Percentiles rank a stretch among this genome's conserved stretches.
Evolutionary conservation across 2,329 filamentous ascomycete genomes (phyloP).

Genomic region (Tolypocladium inflatum): DNA sequence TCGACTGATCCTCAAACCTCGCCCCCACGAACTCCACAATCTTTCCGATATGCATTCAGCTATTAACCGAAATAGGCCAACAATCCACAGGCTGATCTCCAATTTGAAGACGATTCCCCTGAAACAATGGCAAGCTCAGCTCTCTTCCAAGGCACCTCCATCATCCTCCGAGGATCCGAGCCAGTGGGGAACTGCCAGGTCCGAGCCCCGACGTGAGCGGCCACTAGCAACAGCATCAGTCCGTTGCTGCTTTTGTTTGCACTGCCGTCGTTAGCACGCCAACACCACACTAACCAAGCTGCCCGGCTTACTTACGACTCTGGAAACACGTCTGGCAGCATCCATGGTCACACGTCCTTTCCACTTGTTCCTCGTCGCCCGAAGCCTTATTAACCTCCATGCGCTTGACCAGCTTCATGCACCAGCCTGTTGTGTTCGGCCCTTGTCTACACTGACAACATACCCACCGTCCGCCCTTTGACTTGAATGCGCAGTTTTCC

Average conservation of each 20-base stretch:
- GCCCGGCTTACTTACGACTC: slow-evolving; percentile 25
- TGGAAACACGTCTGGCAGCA: slow-evolving; percentile 40
- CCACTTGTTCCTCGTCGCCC: slow-evolving; percentile 23
- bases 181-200: background rate
- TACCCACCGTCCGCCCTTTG: slow-evolving; percentile 40
- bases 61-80: background rate
- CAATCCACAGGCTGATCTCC: background rate
- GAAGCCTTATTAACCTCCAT: slow-evolving; percentile 21
- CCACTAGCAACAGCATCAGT: background rate
- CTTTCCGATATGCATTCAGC: background rate
- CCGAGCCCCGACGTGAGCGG: background rate
- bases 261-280: background rate
- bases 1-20: background rate
- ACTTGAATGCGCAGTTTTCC: slow-evolving; percentile 40
- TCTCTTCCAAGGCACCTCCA: background rate
- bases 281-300: background rate
- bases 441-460: slow-evolving; percentile 43
- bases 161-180: background rate
- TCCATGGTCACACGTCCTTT: slow-evolving; percentile 39
- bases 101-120: background rate
- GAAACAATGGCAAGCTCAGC: background rate
- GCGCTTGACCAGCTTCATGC: slow-evolving; percentile 26
- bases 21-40: background rate
- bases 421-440: slow-evolving; percentile 45
- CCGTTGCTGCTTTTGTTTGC: background rate